These are phyloP conservation scores for Hirsutella minnesotensis DNA, from an alignment of 2,329 filamentous ascomycete species.

Conservation along the genomic window DNA sequence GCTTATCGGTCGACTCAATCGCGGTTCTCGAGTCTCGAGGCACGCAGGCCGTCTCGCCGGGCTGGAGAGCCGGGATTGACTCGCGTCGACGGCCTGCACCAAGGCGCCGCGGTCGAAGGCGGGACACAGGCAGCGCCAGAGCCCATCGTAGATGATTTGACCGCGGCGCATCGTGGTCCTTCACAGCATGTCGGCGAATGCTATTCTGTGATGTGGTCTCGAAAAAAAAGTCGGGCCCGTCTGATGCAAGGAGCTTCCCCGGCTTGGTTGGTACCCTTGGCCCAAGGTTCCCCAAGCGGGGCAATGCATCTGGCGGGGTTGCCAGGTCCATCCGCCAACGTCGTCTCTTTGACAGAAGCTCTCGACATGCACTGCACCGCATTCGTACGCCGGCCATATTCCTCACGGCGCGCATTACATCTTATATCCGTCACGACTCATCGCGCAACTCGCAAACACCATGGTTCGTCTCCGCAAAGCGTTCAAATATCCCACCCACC, in stretches of 20 bases:
- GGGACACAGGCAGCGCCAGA: conserved; percentile 54
- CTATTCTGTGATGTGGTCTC: background rate
- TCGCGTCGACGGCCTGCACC: conserved; percentile 17
- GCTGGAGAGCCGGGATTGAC: background rate
- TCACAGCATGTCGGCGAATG: background rate
- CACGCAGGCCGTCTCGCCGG: too few relatives aligned
- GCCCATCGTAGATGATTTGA: conserved; percentile 37
- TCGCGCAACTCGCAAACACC: too few relatives aligned
- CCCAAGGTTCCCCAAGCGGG: conserved; percentile 8
- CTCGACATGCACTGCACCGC: too few relatives aligned
- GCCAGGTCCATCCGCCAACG: background rate
- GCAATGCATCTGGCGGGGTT: conserved; percentile 17
- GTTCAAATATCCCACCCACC: too few relatives aligned
- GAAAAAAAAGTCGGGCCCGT: background rate
- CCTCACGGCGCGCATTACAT: too few relatives aligned
- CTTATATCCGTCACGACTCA: conserved; percentile 10
- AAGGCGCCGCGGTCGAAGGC: conserved; percentile 31
- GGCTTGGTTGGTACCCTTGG: background rate
- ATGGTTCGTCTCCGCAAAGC: too few relatives aligned
- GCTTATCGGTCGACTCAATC: conserved; percentile 1
- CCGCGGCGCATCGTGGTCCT: conserved; percentile 15
- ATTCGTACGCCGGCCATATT: too few relatives aligned
- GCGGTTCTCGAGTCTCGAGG: background rate
- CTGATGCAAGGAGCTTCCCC: background rate
- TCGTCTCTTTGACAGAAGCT: too few relatives aligned